A percentile compares a stretch with the other conserved stretches of the same genome.
Evolutionary conservation across 202 grass and related monocot genomes (phyloP).

Genomic region (Thinopyrum obtusiflorum): DNA sequence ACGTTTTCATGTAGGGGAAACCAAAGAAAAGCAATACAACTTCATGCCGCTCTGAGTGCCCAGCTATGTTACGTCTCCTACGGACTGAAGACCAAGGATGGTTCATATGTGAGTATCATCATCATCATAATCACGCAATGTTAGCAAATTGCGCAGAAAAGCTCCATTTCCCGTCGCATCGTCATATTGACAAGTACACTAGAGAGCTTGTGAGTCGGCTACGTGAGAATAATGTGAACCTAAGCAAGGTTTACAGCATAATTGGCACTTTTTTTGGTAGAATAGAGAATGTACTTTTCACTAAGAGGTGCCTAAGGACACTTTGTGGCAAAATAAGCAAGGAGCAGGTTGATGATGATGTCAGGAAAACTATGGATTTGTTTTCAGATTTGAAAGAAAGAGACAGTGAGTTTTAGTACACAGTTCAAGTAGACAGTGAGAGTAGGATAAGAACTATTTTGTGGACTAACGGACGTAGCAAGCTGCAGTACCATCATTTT

Average conservation of each 20-base stretch:
- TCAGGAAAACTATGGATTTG: background rate
- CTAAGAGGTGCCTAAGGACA: background rate
- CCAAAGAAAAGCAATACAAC: background rate
- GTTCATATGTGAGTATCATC: background rate
- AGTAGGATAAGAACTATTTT: background rate
- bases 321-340: background rate
- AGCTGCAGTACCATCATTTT: background rate
- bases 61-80: background rate
- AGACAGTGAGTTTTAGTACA: background rate
- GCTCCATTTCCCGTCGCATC: background rate
- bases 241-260: too few relatives aligned
- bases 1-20: too few relatives aligned
- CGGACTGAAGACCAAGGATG: background rate
- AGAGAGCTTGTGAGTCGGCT: background rate
- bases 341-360: too few relatives aligned
- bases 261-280: too few relatives aligned
- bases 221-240: background rate
- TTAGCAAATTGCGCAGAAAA: background rate
- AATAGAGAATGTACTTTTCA: background rate
- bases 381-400: background rate
- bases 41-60: background rate
- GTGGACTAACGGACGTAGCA: background rate
- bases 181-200: background rate
- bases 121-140: background rate
- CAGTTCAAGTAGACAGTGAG: background rate